phyloP scores from a whole-genome alignment of 305 asterid species.

The Solanum hybrid region DNA sequence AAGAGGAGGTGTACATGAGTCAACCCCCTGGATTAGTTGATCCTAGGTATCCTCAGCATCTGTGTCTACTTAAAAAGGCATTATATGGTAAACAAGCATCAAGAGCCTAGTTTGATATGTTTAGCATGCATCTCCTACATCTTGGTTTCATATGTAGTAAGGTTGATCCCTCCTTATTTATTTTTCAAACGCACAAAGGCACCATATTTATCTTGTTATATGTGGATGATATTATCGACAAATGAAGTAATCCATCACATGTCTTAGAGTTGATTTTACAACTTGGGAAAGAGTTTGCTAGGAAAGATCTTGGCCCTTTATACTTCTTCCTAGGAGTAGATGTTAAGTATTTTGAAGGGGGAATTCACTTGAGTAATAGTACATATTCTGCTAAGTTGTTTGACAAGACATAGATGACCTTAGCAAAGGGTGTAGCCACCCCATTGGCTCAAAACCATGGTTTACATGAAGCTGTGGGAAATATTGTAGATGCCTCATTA shows the following conservation, averaged over 20 bases:
- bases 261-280: not conserved
- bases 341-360: not conserved
- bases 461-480: not conserved
- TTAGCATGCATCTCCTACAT: not conserved
- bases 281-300: not conserved
- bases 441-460: not conserved
- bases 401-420: not conserved
- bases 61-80: not conserved
- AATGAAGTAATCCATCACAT: not conserved
- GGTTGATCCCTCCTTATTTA: not conserved
- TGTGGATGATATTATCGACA: too few relatives aligned
- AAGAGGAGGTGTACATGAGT: not conserved
- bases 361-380: not conserved
- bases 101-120: not conserved
- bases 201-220: not conserved
- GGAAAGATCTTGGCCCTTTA: not conserved
- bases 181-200: not conserved
- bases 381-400: not conserved
- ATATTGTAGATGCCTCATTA: not conserved
- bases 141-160: not conserved
- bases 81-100: not conserved
- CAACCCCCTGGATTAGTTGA: not conserved
- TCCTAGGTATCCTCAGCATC: not conserved
- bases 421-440: not conserved
- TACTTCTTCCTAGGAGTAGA: not conserved